Percentiles rank a stretch among this genome's conserved stretches.
These are phyloP conservation scores for barrel medic (Medicago truncatula) DNA, from an alignment of 306 rosid species.

Conservation along the genomic window MtrunA17r5.0-ANR NC_053046.1:38261501-38262000, in stretches of 20 bases:
- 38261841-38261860: constrained; percentile 5
- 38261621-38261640: constrained; percentile 58
- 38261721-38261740: constrained; percentile 58
- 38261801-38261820: not conserved
- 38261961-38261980: not conserved
- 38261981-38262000: not conserved
- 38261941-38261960: not conserved
- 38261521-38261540: constrained; percentile 67
- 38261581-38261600: constrained; percentile 76
- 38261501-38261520: constrained; percentile 36
- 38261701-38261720: constrained; percentile 74
- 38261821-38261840: not conserved
- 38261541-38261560: constrained; percentile 60
- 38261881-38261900: constrained; percentile 35
- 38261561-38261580: constrained; percentile 56
- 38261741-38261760: constrained; percentile 47
- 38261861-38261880: constrained; percentile 10
- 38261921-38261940: not conserved
- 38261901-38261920: not conserved
- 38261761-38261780: constrained; percentile 45
- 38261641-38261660: constrained; percentile 62
- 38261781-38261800: not conserved
- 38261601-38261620: constrained; percentile 66
- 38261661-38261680: constrained; percentile 55
- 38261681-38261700: constrained; percentile 70